Evolutionary conservation across 2,329 filamentous ascomycete species (phyloP).

Genomic region (Diaporthe ilicicola): DNA sequence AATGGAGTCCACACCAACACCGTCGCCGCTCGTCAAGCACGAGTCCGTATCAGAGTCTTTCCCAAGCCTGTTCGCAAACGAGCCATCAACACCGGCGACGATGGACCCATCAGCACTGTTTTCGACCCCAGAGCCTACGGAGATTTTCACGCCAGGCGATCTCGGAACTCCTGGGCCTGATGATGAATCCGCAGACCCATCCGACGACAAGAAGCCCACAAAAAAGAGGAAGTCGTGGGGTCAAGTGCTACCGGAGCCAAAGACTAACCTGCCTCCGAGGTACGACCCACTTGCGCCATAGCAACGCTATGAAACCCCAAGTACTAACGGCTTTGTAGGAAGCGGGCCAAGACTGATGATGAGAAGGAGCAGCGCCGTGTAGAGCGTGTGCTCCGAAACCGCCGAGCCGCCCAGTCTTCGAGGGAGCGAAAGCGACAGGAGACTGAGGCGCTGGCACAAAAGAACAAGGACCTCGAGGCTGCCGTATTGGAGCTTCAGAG

Average conservation of each 20-base stretch:
- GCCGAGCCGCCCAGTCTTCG: constrained; percentile 94
- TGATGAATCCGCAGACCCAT: constrained; percentile 26
- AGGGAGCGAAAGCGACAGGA: constrained; percentile 89
- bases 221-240: constrained; percentile 99
- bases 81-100: constrained; percentile 31
- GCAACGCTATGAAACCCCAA: not conserved
- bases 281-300: constrained; percentile 49
- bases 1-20: constrained; percentile 23
- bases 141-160: constrained; percentile 25
- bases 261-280: constrained; percentile 94
- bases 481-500: constrained; percentile 68
- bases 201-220: constrained; percentile 74
- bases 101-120: constrained; percentile 26
- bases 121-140: constrained; percentile 5
- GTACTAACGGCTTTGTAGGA: constrained; percentile 60
- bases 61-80: constrained; percentile 33
- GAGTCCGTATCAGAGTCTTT: constrained; percentile 23
- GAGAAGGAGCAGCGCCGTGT: constrained; percentile 98
- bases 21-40: constrained; percentile 28
- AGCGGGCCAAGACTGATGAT: constrained; percentile 98
- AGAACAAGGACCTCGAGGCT: constrained; percentile 75
- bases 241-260: constrained; percentile 93
- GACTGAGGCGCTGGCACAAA: constrained; percentile 84
- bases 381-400: constrained; percentile 95
- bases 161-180: constrained; percentile 36